Base-by-base conservation (phyloP, 768 basidiomycete genomes). In the Trametes cubensis region DNA sequence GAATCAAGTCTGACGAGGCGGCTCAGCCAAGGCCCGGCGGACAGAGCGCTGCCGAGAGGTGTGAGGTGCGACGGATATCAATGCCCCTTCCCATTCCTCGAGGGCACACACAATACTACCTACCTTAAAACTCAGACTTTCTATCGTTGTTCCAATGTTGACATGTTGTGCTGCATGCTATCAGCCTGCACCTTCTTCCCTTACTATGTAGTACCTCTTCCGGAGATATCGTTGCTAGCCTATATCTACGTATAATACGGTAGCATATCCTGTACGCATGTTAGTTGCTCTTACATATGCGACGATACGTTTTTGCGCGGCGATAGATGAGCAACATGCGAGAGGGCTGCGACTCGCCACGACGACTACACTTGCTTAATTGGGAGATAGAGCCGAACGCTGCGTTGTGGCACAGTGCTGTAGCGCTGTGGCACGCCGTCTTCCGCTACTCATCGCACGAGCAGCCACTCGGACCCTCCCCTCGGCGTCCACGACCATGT, bases 401-500 rank as follows among this genome's bases (percentile, higher is more conserved):
- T n/a, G 25, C 11, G 49, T n/a, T 42, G 41, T 52, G 58, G 41
- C 58, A 42, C 58, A 2, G 28, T 30, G 8, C 28, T 30, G 28
- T 53, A n/a, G n/a, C n/a, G n/a, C n/a, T n/a, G n/a, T n/a, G 51
- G 20, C 14, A 23, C 54, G 42, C 11, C 42, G 42, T 17, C 42
- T 44, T 18, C 3, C 42, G 10, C 6, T 34, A 34, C 34, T 34
- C 34, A 11, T 11, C 34, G 34, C 42, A 11, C 25, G 46, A 30
- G 44, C 45, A 47, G 45, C 61, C 49, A 47, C 50, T 15, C 28
- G 55, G 47, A 42, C 58, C 18, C 41, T 25, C 30, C 6, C 56
- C n/a, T 58, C 62, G 62, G 44, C 52, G 45, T 52, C 30, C 21
- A 30, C 20, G 44, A 55, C 58, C 25, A 64, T 64, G 63, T 64